These are phyloP conservation scores for Helminthosporium solani DNA, from an alignment of 2,329 filamentous ascomycete genomes.

Conservation along the genomic window DNA sequence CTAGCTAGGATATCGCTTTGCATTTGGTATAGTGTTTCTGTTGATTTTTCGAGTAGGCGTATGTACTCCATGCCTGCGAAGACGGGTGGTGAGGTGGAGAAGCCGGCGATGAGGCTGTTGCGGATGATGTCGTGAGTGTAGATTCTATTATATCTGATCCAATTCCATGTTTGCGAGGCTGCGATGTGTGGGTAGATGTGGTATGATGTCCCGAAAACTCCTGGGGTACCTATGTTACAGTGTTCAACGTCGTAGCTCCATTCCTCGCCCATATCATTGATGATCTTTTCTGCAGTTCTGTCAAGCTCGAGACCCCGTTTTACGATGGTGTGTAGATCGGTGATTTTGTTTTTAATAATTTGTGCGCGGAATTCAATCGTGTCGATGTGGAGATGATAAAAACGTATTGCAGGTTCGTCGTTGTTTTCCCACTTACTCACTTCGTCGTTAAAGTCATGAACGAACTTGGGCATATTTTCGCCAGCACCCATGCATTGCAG, in stretches of 20 bases:
- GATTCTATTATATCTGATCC: constrained; percentile 35
- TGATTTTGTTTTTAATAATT: constrained; percentile 18
- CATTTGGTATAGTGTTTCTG: constrained; percentile 22
- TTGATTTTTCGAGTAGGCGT: constrained; percentile 23
- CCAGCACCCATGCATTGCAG: constrained; percentile 34
- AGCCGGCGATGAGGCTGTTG: constrained; percentile 28
- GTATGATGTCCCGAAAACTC: constrained; percentile 30
- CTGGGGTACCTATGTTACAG: constrained; percentile 12
- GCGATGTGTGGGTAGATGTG: constrained; percentile 32
- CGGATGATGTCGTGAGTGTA: constrained; percentile 40
- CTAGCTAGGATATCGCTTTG: constrained; percentile 38
- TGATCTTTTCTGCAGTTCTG: constrained; percentile 18
- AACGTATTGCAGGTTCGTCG: constrained; percentile 25
- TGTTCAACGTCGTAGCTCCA: constrained; percentile 28
- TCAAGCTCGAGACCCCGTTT: constrained; percentile 29
- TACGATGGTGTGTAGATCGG: constrained; percentile 23
- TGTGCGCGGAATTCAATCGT: constrained; percentile 29
- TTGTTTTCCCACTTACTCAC: constrained; percentile 19
- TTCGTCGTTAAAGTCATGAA: constrained; percentile 29
- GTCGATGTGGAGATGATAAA: constrained; percentile 33
- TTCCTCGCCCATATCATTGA: constrained; percentile 15
- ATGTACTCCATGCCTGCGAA: constrained; percentile 23
- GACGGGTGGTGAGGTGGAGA: constrained; percentile 26
- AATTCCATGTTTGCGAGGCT: constrained; percentile 37
- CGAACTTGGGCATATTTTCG: constrained; percentile 21